A percentile compares a stretch with the other conserved stretches of the same genome.
phyloP scores from a whole-genome alignment of 805 yeast species.

The Kuraishia hungarica region DNA sequence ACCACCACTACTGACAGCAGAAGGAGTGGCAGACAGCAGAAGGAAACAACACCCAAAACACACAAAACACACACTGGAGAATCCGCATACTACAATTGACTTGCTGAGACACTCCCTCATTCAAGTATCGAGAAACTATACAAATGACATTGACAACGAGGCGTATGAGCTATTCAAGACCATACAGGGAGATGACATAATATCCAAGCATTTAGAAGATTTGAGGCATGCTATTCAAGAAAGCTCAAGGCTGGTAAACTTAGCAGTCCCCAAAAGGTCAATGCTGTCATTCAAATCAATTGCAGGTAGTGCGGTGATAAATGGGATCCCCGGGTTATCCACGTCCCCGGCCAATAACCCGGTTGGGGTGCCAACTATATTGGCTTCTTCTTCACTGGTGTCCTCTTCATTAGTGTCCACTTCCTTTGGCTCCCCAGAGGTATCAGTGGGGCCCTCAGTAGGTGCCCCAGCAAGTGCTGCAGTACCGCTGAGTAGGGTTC shows the following conservation, averaged over 20 bases:
- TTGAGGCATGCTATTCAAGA: neutral
- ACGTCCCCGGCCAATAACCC: neutral
- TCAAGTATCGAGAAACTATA: constrained; percentile 13
- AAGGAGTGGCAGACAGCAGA: neutral
- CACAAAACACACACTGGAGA: neutral
- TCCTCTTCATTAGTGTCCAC: no score
- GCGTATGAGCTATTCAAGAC: constrained; percentile 11
- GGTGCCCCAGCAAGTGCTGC: no score
- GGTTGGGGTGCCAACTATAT: no score
- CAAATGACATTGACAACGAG: constrained; percentile 21
- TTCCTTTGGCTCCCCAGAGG: neutral
- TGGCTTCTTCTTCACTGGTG: no score
- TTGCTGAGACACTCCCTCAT: constrained; percentile 15
- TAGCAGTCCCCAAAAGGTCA: neutral
- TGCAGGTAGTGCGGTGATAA: neutral
- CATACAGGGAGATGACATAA: neutral
- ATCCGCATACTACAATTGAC: constrained; percentile 5
- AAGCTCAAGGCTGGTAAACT: neutral
- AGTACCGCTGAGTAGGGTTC: no score
- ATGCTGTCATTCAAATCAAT: neutral
- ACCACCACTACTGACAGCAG: neutral
- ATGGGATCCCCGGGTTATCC: neutral
- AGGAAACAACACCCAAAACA: no score
- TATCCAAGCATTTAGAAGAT: neutral
- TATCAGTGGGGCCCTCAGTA: neutral